Base-by-base conservation (phyloP, 129 eudicot genomes). In the Logfia minima region DNA sequence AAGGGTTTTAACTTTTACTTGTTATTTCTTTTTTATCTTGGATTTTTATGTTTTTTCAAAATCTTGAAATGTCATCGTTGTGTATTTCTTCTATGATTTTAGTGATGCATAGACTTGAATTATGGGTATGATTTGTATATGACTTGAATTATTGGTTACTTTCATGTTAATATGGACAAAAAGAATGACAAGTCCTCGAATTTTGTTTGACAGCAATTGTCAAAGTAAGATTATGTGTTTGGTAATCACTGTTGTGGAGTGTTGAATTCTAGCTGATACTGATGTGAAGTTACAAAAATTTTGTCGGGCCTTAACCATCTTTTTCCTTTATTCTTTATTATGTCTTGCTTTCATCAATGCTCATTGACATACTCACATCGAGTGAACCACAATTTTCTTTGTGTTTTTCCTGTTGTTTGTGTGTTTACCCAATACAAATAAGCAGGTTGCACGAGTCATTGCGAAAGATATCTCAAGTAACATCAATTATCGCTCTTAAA, bases 61-160 rank as follows among this genome's bases (percentile, higher is more conserved):
- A 39, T 67, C 66, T 53, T 78, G 53, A 70, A 77, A 69, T 68
- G 45, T 3, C 17, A 67, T 53, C 53, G 41, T 24, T 59, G 43
- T 70, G 62, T 70, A 10, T 41, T 13, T 70, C 23, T 24, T 7
- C 35, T 39, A 13, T 70, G 60, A 6, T 41, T 69, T 21, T 45
- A 6, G 17, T 37, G n/a, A 45, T 55, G 8, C 48, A 9, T 9
- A 41, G 14, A 41, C 48, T 41, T 41, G 48, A 1, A 41, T 41
- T 41, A 3, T 9, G 14, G 48, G 48, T 41, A 41, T 41, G 4
- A 8, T 41, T 41, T 41, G 14, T 8, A 8, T 39, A 9, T 39
- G 13, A 39, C 48, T 39, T 39, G 14, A 3, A 41, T 55, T 18
- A 6, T 17, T 53, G 70, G 39, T 70, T 16, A 65, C 41, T 65